Percentiles rank a stretch among this genome's conserved stretches.
Evolutionary conservation across 2,329 filamentous ascomycete species (phyloP).

Genomic region (Calonectria crousiana): DNA sequence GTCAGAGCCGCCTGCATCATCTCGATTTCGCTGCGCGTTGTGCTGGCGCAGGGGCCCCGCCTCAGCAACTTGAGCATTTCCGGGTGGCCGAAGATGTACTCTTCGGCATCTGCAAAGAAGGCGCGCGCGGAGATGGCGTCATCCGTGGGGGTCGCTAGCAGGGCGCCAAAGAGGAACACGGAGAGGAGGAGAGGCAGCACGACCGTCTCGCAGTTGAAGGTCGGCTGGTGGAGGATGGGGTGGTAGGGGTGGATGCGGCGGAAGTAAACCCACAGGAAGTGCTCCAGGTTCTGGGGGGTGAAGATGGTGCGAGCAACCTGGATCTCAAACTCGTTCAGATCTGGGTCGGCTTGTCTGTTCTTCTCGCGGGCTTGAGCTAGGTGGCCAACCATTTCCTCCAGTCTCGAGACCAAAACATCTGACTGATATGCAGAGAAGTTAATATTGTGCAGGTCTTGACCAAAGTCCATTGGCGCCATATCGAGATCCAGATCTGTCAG

Average conservation of each 20-base stretch:
- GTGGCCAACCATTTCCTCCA: slow-evolving; percentile 11
- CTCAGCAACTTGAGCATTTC: not conserved
- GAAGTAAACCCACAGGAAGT: slow-evolving; percentile 23
- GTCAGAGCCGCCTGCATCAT: slow-evolving; percentile 20
- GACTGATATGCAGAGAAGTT: not conserved
- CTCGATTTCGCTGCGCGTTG: not conserved
- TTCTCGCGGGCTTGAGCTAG: slow-evolving; percentile 3
- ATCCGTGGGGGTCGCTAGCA: slow-evolving; percentile 19
- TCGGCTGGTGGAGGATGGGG: slow-evolving; percentile 20
- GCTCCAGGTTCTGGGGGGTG: slow-evolving; percentile 17
- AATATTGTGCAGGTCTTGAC: not conserved
- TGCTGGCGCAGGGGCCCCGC: not conserved
- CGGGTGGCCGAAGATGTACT: slow-evolving; percentile 18
- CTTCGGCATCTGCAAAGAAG: slow-evolving; percentile 21
- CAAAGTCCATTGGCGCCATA: not conserved
- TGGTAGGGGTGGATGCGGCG: slow-evolving; percentile 15
- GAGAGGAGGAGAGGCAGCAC: slow-evolving; percentile 15
- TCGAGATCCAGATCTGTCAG: not conserved
- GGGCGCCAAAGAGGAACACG: slow-evolving; percentile 14
- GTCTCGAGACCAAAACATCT: not conserved
- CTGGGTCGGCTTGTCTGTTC: not conserved
- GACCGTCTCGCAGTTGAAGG: slow-evolving; percentile 15
- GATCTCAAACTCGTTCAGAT: not conserved
- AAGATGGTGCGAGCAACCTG: slow-evolving; percentile 19
- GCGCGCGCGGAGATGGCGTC: slow-evolving; percentile 17